Evolutionary conservation across 2,329 filamentous ascomycete genomes (phyloP).

Genomic region (Claviceps humidiphila): DNA sequence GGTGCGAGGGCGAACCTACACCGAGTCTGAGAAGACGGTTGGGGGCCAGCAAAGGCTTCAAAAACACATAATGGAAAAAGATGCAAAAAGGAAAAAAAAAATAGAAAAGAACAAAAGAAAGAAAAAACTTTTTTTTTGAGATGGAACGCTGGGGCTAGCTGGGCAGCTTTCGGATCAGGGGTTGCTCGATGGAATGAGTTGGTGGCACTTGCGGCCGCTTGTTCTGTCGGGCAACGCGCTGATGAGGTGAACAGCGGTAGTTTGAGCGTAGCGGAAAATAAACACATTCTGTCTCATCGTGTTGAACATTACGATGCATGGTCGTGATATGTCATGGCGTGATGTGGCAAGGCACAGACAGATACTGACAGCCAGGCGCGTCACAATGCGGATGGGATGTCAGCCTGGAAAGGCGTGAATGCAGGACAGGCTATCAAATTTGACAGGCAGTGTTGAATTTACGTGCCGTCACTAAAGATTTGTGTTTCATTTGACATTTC

Average conservation of each 20-base stretch:
- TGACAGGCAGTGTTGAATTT: too few species aligned
- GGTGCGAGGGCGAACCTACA: constrained; percentile 1
- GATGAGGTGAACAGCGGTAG: constrained; percentile 3
- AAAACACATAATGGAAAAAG: too few species aligned
- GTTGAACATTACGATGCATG: neutral
- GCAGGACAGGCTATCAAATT: too few species aligned
- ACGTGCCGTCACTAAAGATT: too few species aligned
- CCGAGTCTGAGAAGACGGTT: neutral
- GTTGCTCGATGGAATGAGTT: neutral
- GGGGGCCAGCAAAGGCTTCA: too few species aligned
- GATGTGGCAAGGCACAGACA: neutral
- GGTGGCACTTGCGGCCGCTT: neutral
- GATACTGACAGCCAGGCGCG: too few species aligned
- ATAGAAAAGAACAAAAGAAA: neutral
- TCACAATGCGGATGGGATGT: too few species aligned
- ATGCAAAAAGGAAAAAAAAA: neutral
- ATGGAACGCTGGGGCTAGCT: constrained; percentile 10
- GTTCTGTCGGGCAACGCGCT: neutral
- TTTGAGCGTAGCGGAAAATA: neutral
- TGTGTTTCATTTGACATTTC: too few species aligned
- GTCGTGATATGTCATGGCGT: too few species aligned
- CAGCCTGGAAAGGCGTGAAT: too few species aligned
- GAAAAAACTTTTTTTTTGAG: constrained; percentile 12
- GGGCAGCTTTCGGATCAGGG: constrained; percentile 7
- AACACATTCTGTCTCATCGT: constrained; percentile 2